Base-by-base conservation (phyloP, 768 basidiomycete species). In the Podaxis sp. region DNA sequence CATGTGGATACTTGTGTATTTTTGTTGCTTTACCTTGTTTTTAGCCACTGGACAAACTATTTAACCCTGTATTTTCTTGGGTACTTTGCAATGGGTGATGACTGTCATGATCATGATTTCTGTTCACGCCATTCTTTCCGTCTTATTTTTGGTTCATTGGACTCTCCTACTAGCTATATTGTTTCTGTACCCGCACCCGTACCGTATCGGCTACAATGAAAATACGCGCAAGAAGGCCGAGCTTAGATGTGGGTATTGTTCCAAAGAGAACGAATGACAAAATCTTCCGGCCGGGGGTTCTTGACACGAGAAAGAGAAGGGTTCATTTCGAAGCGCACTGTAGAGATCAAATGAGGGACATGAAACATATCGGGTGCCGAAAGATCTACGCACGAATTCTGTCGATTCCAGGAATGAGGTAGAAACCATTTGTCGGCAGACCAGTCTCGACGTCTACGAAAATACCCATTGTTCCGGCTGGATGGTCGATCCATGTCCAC, bases 401-500 rank as follows among this genome's bases (percentile, higher is more conserved):
- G 53, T 82, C 80, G 15, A 79, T 75, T 0, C 83, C 83, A 2
- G 85, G 86, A 28, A 86, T 65, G 17, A 87, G 78, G 69, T 80
- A 84, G 69, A 84, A 86, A 2, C 82, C 84, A 59, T 86, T 86
- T 12, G 74, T 71, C 0, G 82, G 81, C 3, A 72, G 24, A 0
- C 75, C 76, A 0, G 79, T 84, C 6, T 63, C 57, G 22, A 67
- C 70, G 63, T 85, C 83, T 40, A 80, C 71, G 67, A 87, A 87
- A 48, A 79, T 72, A 8, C 85, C 85, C 1, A 85, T 73, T 0
- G 83, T 86, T 17, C 82, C 82, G 0, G 75, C 72, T 0, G 84
- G 84, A 69, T 86, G 84, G 59, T 86, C 85, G 1, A 87, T 73
- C 84, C 85, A 86, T 4, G 84, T 81, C 81, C 83, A 86, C 0